Percentiles rank a stretch among this genome's conserved stretches.
Conservation (phyloP, 2,329 filamentous ascomycete genomes). For the Aspergillus carbonarius region DNA sequence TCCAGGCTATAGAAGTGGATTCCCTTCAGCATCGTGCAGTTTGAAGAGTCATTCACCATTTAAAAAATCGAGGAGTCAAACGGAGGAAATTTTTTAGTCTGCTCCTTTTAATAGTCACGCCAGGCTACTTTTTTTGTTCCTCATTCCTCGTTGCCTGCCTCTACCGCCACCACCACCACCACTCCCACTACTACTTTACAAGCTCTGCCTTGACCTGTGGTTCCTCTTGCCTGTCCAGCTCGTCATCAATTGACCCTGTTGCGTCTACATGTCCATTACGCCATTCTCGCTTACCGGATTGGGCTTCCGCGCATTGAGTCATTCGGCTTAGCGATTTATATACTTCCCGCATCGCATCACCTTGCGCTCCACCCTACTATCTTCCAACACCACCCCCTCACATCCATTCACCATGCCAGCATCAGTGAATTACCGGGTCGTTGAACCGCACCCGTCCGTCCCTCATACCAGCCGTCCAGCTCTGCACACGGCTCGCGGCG, state of each 20-base stretch:
- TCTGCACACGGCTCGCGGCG: conserved; percentile 56
- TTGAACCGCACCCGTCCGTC: conserved; percentile 62
- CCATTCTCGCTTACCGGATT: neutral
- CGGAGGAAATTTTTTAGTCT: conserved; percentile 9
- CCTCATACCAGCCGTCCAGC: conserved; percentile 49
- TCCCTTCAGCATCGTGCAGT: conserved; percentile 10
- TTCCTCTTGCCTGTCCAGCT: neutral
- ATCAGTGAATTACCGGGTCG: conserved; percentile 52
- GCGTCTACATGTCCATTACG: conserved; percentile 1
- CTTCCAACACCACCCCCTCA: too few relatives aligned
- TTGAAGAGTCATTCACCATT: neutral
- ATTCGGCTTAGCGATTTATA: neutral
- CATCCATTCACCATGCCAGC: conserved; percentile 29
- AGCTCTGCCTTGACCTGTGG: conserved; percentile 11
- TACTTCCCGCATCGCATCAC: neutral
- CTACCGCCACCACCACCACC: neutral
- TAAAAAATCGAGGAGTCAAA: conserved; percentile 9
- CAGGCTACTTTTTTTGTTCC: neutral
- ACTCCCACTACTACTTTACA: neutral
- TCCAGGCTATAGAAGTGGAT: conserved; percentile 15
- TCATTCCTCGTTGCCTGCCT: neutral
- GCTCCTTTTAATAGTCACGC: neutral
- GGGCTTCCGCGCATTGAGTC: neutral
- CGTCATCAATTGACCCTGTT: neutral
- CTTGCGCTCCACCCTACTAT: neutral